Conservation (phyloP, 1,284 basidiomycete genomes). For the Tranzscheliella williamsii region DNA sequence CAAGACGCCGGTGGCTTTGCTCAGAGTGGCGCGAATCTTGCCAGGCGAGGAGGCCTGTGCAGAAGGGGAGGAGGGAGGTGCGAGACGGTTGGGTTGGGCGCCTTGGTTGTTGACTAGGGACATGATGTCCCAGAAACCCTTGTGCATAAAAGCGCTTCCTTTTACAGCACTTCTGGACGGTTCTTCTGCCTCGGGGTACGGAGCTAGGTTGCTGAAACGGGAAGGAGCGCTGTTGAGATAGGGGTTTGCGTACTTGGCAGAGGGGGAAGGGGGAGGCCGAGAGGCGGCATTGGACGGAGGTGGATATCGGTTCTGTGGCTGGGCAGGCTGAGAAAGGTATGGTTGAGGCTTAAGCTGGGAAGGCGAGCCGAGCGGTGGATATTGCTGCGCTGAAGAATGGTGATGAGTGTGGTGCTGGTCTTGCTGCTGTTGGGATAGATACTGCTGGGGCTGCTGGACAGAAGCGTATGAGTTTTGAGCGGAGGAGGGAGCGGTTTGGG, state of each 20-base stretch:
- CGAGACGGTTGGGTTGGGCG: conserved; percentile 11
- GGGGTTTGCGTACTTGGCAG: conserved; percentile 31
- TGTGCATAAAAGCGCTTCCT: conserved; percentile 56
- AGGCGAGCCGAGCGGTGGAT: not conserved
- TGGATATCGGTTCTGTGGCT: not conserved
- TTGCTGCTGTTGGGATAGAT: conserved; percentile 2
- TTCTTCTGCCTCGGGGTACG: conserved; percentile 12
- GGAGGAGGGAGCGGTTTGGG: not conserved
- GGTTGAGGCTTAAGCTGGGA: not conserved
- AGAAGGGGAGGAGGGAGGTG: conserved; percentile 8
- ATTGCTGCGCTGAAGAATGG: too few relatives aligned
- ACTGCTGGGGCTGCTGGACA: not conserved
- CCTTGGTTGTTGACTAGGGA: conserved; percentile 49
- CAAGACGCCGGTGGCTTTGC: conserved; percentile 42
- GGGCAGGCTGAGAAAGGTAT: not conserved
- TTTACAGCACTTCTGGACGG: conserved; percentile 23
- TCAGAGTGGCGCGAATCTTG: conserved; percentile 39
- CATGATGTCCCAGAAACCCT: conserved; percentile 56
- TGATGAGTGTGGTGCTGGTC: conserved; percentile 12
- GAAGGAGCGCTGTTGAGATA: conserved; percentile 31
- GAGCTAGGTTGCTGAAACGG: conserved; percentile 19
- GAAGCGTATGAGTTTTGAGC: too few relatives aligned
- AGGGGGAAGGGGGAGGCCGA: conserved; percentile 26
- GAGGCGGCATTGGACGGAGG: not conserved
- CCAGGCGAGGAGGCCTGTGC: conserved; percentile 28